A percentile compares a stretch with the other conserved stretches of the same genome.
Conservation (phyloP, 257 asterid species). For the Buddleja alternifolia region DNA sequence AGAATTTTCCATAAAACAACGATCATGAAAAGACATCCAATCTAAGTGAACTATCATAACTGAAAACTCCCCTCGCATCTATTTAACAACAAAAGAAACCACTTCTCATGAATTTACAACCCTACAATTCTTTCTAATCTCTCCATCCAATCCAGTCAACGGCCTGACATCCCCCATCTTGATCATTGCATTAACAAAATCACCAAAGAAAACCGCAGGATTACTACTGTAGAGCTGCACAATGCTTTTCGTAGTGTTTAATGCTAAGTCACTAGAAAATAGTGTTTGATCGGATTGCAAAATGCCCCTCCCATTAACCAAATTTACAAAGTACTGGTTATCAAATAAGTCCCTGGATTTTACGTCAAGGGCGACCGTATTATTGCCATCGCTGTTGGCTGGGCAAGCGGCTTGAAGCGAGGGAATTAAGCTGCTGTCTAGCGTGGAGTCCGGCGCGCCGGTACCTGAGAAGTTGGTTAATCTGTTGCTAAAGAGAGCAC, state of each 20-base stretch:
- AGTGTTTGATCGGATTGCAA: conserved; percentile 71
- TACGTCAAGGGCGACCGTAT: conserved; percentile 60
- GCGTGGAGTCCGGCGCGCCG: conserved; percentile 66
- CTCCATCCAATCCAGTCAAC: conserved; percentile 58
- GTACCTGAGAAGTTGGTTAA: conserved; percentile 71
- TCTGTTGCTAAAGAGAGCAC: conserved; percentile 61
- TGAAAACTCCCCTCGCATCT: neutral
- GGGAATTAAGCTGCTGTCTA: conserved; percentile 45
- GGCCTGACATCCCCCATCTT: conserved; percentile 73
- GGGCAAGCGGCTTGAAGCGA: conserved; percentile 63
- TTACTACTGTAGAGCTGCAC: conserved; percentile 52
- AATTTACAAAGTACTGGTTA: conserved; percentile 65
- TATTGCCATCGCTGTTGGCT: conserved; percentile 56
- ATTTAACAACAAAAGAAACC: neutral
- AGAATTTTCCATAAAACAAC: too few species aligned
- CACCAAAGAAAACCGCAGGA: conserved; percentile 49
- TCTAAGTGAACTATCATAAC: neutral
- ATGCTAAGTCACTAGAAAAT: conserved; percentile 49
- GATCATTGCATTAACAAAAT: conserved; percentile 65
- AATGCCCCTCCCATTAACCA: conserved; percentile 62
- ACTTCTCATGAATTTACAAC: conserved; percentile 39
- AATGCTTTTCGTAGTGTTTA: conserved; percentile 44
- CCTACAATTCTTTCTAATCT: conserved; percentile 74
- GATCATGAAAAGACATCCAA: too few species aligned
- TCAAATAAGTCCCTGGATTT: conserved; percentile 71